A percentile compares a stretch with the other conserved stretches of the same genome.
Conservation (phyloP, 2,329 filamentous ascomycete species). For the Epichloe uncinata region DNA sequence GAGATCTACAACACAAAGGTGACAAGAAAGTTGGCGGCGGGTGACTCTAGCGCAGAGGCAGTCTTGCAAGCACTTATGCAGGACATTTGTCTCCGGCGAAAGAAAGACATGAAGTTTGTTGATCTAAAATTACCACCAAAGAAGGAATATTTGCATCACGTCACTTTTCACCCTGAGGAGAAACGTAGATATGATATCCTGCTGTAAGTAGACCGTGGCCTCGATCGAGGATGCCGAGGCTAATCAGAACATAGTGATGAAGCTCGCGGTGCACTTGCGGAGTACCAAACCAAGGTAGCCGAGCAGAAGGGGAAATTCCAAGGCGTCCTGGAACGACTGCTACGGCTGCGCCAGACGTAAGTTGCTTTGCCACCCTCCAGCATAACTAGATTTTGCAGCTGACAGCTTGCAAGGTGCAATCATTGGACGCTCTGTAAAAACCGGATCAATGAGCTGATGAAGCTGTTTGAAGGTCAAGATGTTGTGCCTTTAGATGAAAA, state of each 20-base stretch:
- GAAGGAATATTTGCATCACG: conserved; percentile 62
- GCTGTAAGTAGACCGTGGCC: conserved; percentile 31
- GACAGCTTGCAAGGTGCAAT: conserved; percentile 45
- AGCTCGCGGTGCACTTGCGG: conserved; percentile 56
- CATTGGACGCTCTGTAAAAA: conserved; percentile 75
- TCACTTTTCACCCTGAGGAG: conserved; percentile 62
- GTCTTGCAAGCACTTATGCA: conserved; percentile 66
- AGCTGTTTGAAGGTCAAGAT: conserved; percentile 52
- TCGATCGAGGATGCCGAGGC: not conserved
- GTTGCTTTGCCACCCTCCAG: conserved; percentile 5
- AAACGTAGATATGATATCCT: conserved; percentile 65
- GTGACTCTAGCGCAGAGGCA: conserved; percentile 42
- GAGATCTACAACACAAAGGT: conserved; percentile 54
- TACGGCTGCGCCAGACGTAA: conserved; percentile 65
- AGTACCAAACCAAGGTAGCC: conserved; percentile 36
- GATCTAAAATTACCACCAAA: conserved; percentile 67
- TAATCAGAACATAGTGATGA: conserved; percentile 39
- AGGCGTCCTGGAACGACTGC: conserved; percentile 64
- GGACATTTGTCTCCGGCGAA: conserved; percentile 67
- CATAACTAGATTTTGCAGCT: not conserved
- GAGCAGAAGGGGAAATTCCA: conserved; percentile 48
- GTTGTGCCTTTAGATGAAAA: conserved; percentile 54
- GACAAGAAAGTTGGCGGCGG: conserved; percentile 50
- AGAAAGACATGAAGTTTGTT: conserved; percentile 81
- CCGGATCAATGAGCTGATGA: conserved; percentile 59